Evolutionary conservation across 1,284 basidiomycete genomes (phyloP), one percentile per base, ranked within the genome.

Genomic region (Omphalotus olearius): DNA sequence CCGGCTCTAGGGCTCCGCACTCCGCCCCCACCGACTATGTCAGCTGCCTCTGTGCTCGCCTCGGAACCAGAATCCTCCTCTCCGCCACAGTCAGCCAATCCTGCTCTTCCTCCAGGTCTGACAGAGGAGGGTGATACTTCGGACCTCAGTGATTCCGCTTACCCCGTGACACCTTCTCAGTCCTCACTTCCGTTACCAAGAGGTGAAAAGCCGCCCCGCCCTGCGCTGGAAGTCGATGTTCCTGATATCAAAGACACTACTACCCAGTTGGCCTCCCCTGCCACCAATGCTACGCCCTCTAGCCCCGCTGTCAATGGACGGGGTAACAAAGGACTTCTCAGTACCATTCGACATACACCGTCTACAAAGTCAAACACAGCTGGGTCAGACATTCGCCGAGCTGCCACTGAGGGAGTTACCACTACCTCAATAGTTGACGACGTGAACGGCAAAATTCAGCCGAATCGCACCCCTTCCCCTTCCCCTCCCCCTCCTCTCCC

Each of bases 1-100:
- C 62, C 70, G n/a, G 73, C 76, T 14, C 76, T 94, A 14, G 92
- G 92, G 1, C 66, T 91, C 10, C 76, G 72, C 20, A 55, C 65
- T 18, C 17, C 43, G 11, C 35, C 46, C 14, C 30, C 13, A 13
- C 30, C 30, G 13, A 20, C 41, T 7, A 28, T 56, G 11, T 57
- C 64, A 11, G 56, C 57, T 10, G 57, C 59, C 11, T 45, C 54
- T 5, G 41, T 57, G 4, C 54, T 59, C 33, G 59, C 62, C 16
- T 63, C 57, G 16, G 59, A 61, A 16, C 59, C 62, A 11, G 49
- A 59, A 38, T 59, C 59, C 3, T 54, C 55, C 33, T 51, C 58
- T 6, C 54, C 57, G 37, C 45, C 45, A 44, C 60, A 60, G 41
- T 33, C 30, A 13, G 56, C 59, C 20, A 61, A 59, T 46, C 69